Base-by-base conservation (phyloP, 208 protist species). In the Zelonia costaricensis region DNA sequence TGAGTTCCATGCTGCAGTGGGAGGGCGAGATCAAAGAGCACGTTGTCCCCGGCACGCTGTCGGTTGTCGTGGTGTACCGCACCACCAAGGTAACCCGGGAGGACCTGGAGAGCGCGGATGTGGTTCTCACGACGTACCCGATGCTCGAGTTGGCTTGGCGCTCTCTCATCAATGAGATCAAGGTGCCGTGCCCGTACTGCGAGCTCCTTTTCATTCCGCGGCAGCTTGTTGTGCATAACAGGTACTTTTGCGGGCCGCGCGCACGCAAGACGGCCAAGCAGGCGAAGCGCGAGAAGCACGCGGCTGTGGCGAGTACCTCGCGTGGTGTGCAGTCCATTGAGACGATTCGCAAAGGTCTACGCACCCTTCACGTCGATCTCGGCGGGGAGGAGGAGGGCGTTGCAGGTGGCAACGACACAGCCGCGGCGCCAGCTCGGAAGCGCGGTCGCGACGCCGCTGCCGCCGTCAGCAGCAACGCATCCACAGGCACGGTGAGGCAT, bases 101-200 rank as follows among this genome's bases (percentile, higher is more conserved):
- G 28, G 75, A 88, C 39, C 52, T 98, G 63, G 80, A 92, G 58
- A 65, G 60, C 16, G 93, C 84, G 23, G 94, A 98, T 89, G 88
- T 98, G 28, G 94, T 98, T 42, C 81, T 98, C 35, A 98, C 94
- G 12, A 98, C 96, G 22, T 98, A 97, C 72, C 81, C 90, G 18
- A 95, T 97, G 74, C 47, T 98, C 25, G 92, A 98, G 74, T 82
- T 85, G 33, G 86, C 93, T 20, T 98, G 82, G 84, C 79, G 92
- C 36, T 20, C 42, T n/a, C 57, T 96, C 9, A 74, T 96, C 35
- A 87, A 87, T 54, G 62, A 86, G 36, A 87, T 79, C 35, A 96
- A 97, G 59, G 86, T 97, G 12, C 58, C 70, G 9, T 98, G 95
- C 56, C 63, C 88, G 27, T 97, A 97, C 72, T 98, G 95, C 62